A percentile compares a stretch with the other conserved stretches of the same genome.
Conservation (phyloP, 1,139 yeast genomes). For the Saccharomyces hybrid region DNA sequence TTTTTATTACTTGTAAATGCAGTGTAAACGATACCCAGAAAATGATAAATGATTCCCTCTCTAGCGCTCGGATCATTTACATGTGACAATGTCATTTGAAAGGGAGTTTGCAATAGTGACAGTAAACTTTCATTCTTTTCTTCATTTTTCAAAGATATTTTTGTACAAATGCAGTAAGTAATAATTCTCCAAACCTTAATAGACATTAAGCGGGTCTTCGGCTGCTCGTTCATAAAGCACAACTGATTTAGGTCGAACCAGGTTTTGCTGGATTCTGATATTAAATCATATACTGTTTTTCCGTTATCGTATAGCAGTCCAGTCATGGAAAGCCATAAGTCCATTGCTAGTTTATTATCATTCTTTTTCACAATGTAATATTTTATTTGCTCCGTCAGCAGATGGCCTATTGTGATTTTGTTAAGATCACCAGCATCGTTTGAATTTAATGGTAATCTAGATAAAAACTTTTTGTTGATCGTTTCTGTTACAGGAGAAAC, state of each 20-base stretch:
- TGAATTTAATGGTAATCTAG: not conserved
- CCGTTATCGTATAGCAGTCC: conserved; percentile 23
- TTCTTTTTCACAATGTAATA: conserved; percentile 13
- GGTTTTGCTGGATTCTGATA: conserved; percentile 6
- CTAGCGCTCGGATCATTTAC: conserved; percentile 1
- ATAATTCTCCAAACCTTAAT: conserved; percentile 27
- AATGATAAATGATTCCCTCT: conserved; percentile 7
- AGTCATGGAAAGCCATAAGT: conserved; percentile 26
- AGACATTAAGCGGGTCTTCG: conserved; percentile 14
- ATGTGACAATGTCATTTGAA: conserved; percentile 7
- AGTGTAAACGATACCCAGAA: conserved; percentile 15
- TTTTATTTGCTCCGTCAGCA: conserved; percentile 15
- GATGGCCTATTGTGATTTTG: conserved; percentile 13
- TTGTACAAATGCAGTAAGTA: conserved; percentile 17
- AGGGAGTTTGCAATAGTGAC: conserved; percentile 13
- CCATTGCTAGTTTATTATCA: conserved; percentile 25
- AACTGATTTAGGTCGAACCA: conserved; percentile 22
- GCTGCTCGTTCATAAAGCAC: conserved; percentile 11
- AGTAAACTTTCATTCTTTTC: conserved; percentile 5
- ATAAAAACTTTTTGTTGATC: conserved; percentile 5
- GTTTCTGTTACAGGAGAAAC: conserved; percentile 10
- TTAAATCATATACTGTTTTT: conserved; percentile 7
- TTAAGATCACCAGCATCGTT: not conserved
- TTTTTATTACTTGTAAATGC: conserved; percentile 4
- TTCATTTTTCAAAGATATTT: conserved; percentile 4